phyloP scores from a whole-genome alignment of 2,329 filamentous ascomycete species.

The Colletotrichum euphorbiae region DNA sequence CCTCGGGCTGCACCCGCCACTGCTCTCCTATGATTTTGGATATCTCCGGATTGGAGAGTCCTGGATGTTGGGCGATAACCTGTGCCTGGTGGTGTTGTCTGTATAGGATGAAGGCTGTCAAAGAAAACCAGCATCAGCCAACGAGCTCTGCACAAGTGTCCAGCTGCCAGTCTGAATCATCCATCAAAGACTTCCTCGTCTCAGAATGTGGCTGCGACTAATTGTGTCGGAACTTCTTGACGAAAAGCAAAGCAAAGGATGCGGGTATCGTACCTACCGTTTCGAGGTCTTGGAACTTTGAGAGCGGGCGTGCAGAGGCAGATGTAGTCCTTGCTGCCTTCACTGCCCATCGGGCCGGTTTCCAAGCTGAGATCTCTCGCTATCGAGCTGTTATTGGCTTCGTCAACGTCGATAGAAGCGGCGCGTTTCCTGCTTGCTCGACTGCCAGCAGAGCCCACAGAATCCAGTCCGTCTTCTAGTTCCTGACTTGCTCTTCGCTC shows the following conservation, averaged over 20 bases:
- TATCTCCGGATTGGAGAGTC: constrained; percentile 93
- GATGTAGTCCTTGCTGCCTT: constrained; percentile 54
- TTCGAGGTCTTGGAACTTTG: constrained; percentile 69
- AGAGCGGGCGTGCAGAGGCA: constrained; percentile 68
- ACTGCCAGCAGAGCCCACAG: constrained; percentile 32
- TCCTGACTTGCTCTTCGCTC: constrained; percentile 41
- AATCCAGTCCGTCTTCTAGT: constrained; percentile 30
- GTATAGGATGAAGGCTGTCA: constrained; percentile 93
- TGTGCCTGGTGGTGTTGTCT: constrained; percentile 90
- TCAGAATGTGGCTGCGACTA: constrained; percentile 16
- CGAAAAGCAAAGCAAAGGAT: constrained; percentile 25
- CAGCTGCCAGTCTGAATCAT: constrained; percentile 25
- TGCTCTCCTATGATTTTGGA: constrained; percentile 96
- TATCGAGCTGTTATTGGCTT: constrained; percentile 54
- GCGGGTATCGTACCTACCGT: constrained; percentile 59
- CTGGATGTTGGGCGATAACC: constrained; percentile 86
- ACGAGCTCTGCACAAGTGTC: constrained; percentile 24
- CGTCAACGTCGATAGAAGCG: constrained; percentile 58
- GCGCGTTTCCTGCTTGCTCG: constrained; percentile 55
- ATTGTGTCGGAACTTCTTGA: constrained; percentile 32
- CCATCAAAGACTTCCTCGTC: constrained; percentile 34
- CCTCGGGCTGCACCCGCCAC: constrained; percentile 83
- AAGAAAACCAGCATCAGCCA: constrained; percentile 47
- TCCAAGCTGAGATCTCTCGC: constrained; percentile 50
- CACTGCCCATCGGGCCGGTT: constrained; percentile 47